Conservation (phyloP, 257 asterid genomes). For the Solanum infundibuliforme region DNA sequence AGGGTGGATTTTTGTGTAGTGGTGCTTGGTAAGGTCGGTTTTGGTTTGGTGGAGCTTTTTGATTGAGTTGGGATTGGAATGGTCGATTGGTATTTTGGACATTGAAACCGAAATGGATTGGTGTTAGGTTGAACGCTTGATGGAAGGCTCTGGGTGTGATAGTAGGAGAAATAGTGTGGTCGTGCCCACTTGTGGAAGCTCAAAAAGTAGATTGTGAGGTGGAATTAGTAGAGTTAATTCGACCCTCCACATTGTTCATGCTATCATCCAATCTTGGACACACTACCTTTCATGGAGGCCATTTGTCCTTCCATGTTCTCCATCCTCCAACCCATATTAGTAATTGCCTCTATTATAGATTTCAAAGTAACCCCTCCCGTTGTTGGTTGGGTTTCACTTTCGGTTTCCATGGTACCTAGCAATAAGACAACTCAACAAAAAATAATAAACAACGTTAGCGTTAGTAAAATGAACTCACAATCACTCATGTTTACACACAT, state of each 20-base stretch:
- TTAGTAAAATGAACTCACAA: neutral
- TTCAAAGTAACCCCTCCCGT: neutral
- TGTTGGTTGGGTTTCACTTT: neutral
- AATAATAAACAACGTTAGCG: neutral
- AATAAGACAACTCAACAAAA: neutral
- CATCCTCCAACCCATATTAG: neutral
- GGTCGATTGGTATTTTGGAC: too few species aligned
- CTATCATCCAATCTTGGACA: neutral
- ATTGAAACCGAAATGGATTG: too few species aligned
- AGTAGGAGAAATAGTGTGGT: too few species aligned
- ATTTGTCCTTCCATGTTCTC: neutral
- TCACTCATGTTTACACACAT: too few species aligned
- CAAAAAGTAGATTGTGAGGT: too few species aligned
- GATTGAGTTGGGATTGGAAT: too few species aligned
- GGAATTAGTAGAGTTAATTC: neutral
- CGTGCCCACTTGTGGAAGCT: too few species aligned
- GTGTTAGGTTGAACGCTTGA: too few species aligned
- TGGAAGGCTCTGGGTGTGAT: too few species aligned
- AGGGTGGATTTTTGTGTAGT: too few species aligned
- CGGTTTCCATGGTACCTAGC: neutral
- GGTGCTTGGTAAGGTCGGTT: neutral
- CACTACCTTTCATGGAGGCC: neutral
- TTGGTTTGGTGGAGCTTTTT: neutral
- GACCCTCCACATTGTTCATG: neutral
- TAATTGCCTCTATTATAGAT: neutral